Evolutionary conservation across 2,329 filamentous ascomycete species (phyloP).

Genomic region (Fusarium coffeatum): DNA sequence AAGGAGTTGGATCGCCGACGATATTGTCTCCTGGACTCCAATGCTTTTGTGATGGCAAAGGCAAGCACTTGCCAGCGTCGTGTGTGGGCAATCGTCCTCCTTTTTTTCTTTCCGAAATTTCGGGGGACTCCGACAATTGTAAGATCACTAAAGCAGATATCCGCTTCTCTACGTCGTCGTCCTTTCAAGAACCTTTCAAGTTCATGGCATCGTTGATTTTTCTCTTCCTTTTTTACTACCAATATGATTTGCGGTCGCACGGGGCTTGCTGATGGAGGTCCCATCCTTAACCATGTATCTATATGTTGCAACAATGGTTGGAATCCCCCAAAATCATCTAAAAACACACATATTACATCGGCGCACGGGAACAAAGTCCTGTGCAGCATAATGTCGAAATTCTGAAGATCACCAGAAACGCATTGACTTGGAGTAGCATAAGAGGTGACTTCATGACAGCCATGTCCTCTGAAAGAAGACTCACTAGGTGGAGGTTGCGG

Average conservation of each 20-base stretch:
- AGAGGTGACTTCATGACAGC: too few relatives aligned
- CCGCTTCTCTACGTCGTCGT: neutral
- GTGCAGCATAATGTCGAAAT: conserved; percentile 6
- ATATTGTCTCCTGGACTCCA: conserved; percentile 18
- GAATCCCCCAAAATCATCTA: conserved; percentile 31
- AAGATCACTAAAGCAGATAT: conserved; percentile 6
- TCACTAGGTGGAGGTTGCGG: too few relatives aligned
- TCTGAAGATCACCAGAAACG: neutral
- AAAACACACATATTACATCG: conserved; percentile 34
- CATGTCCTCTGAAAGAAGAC: too few relatives aligned
- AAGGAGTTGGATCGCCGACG: conserved; percentile 11
- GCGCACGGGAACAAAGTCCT: conserved; percentile 25
- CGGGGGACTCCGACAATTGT: conserved; percentile 13
- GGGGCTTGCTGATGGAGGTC: conserved; percentile 16
- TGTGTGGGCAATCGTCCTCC: neutral
- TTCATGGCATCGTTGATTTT: neutral
- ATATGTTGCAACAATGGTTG: conserved; percentile 9
- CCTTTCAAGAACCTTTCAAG: neutral
- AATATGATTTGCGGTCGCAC: conserved; percentile 16
- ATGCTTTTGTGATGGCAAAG: conserved; percentile 9
- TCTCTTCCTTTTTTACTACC: conserved; percentile 20
- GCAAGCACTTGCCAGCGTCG: conserved; percentile 23
- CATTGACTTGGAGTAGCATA: too few relatives aligned
- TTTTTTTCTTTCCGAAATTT: neutral
- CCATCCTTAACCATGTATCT: conserved; percentile 19